Conservation (phyloP, 2,329 filamentous ascomycete genomes). For the Pleomassaria siparia region DNA sequence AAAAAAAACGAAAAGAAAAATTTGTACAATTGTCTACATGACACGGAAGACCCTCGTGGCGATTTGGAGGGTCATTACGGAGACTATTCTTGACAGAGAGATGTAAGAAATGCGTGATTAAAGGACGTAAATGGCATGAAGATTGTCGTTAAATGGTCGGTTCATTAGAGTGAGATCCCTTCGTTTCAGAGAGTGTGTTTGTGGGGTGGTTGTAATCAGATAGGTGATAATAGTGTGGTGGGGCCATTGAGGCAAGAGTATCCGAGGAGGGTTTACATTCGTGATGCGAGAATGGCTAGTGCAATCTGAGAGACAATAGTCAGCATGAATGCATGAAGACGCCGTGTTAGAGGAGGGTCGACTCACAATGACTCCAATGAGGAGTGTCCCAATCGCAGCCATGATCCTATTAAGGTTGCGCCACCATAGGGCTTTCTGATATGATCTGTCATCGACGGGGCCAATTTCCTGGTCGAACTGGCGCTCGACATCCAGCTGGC, state of each 20-base stretch:
- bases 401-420: conserved; percentile 64
- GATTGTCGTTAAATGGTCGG: conserved; percentile 14
- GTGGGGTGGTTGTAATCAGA: conserved; percentile 2
- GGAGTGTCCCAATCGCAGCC: conserved; percentile 58
- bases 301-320: conserved; percentile 28
- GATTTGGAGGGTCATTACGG: conserved; percentile 20
- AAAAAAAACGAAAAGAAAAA: conserved; percentile 10
- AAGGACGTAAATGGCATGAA: conserved; percentile 27
- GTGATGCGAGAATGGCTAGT: conserved; percentile 40
- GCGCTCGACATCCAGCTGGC: conserved; percentile 43
- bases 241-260: neutral
- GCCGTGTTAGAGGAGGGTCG: neutral
- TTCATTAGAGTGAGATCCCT: conserved; percentile 16
- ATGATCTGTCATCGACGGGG: conserved; percentile 51
- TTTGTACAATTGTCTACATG: conserved; percentile 27
- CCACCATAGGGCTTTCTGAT: conserved; percentile 66
- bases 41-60: conserved; percentile 21
- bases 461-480: conserved; percentile 49
- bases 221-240: neutral
- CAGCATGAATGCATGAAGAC: conserved; percentile 11
- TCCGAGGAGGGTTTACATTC: conserved; percentile 25
- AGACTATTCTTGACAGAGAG: conserved; percentile 21
- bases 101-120: conserved; percentile 30
- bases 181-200: conserved; percentile 2
- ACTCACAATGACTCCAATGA: conserved; percentile 59